Evolutionary conservation across 2,329 filamentous ascomycete species (phyloP).

Genomic region (Didymella keratinophila): DNA sequence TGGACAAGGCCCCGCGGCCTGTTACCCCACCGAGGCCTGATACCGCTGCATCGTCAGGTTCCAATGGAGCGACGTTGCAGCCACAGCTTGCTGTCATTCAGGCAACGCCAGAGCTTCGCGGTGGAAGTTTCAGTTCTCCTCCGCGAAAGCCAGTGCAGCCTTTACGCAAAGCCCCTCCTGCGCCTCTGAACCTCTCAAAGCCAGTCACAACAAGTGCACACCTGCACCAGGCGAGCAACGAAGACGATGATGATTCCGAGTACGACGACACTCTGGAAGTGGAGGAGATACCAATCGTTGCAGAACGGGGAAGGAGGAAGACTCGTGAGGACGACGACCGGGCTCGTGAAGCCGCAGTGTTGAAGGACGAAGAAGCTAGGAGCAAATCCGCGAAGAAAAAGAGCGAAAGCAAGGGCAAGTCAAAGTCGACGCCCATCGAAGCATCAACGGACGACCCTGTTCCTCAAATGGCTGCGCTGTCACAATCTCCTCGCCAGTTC

Average conservation of each 20-base stretch:
- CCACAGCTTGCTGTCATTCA: slow-evolving; percentile 51
- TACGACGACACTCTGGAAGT: slow-evolving; percentile 81
- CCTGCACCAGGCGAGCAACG: slow-evolving; percentile 53
- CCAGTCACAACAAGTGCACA: slow-evolving; percentile 54
- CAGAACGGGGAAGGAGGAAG: slow-evolving; percentile 76
- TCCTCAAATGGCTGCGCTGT: slow-evolving; percentile 27
- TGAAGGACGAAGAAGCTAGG: slow-evolving; percentile 72
- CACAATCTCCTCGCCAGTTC: slow-evolving; percentile 43
- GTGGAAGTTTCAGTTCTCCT: slow-evolving; percentile 48
- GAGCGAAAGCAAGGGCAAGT: slow-evolving; percentile 60
- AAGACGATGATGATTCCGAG: slow-evolving; percentile 78
- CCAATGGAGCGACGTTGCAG: slow-evolving; percentile 31
- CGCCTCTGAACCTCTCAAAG: slow-evolving; percentile 76
- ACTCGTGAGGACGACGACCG: slow-evolving; percentile 89
- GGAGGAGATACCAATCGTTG: slow-evolving; percentile 65
- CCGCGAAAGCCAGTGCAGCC: slow-evolving; percentile 50
- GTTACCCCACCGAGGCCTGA: slow-evolving; percentile 20
- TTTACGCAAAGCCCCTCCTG: slow-evolving; percentile 82
- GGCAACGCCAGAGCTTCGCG: slow-evolving; percentile 49
- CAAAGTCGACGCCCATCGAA: slow-evolving; percentile 35
- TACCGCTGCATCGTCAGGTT: slow-evolving; percentile 7
- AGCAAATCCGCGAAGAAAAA: slow-evolving; percentile 77
- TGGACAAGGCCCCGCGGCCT: slow-evolving; percentile 22
- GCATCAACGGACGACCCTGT: slow-evolving; percentile 29
- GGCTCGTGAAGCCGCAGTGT: slow-evolving; percentile 73